phyloP scores from a whole-genome alignment of 179 eudicot genomes.

The Carnegiea gigantea region DNA sequence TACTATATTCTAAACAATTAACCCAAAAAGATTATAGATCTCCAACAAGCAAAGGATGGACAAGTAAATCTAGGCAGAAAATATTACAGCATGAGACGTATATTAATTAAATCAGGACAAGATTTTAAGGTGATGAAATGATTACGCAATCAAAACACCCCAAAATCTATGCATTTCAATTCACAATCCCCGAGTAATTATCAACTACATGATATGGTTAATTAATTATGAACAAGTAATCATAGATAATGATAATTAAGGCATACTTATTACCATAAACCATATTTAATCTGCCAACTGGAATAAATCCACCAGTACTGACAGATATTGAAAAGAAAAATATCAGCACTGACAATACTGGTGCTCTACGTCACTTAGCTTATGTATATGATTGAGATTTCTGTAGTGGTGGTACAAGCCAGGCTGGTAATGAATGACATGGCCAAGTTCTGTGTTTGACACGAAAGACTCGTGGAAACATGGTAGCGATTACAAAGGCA shows the following conservation, averaged over 20 bases:
- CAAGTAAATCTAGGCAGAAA: neutral
- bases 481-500: neutral
- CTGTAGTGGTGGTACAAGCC: neutral
- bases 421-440: neutral
- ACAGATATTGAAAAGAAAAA: neutral
- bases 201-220: neutral
- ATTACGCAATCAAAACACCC: neutral
- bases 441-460: constrained; percentile 16
- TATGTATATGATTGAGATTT: neutral
- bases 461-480: constrained; percentile 14
- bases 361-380: constrained; percentile 15
- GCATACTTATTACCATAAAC: neutral
- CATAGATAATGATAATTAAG: neutral
- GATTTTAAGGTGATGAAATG: neutral
- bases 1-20: neutral
- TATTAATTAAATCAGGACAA: neutral
- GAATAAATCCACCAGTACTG: constrained; percentile 15
- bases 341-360: constrained; percentile 9
- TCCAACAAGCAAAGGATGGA: neutral
- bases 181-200: neutral
- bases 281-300: neutral
- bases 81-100: neutral
- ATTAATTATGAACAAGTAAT: neutral
- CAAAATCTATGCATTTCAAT: neutral
- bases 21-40: neutral